These are phyloP conservation scores for Penicillium lividum DNA, from an alignment of 495 filamentous ascomycete species.

Conservation along the genomic window DNA sequence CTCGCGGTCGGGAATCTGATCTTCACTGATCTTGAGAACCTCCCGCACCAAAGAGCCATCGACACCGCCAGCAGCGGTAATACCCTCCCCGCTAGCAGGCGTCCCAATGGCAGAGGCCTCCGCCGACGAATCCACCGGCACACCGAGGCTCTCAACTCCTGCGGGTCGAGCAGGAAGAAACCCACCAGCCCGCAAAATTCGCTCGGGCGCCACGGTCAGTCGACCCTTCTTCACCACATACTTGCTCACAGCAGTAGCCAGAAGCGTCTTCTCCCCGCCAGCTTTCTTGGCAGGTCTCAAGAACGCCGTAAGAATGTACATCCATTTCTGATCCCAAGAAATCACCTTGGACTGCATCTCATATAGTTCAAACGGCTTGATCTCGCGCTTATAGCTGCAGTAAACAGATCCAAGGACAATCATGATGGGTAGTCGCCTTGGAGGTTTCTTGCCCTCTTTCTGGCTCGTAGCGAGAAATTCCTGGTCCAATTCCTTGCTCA, in stretches of 20 bases:
- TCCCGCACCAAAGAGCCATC: conserved; percentile 42
- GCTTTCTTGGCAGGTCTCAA: conserved; percentile 51
- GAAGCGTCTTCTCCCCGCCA: conserved; percentile 57
- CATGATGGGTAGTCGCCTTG: conserved; percentile 41
- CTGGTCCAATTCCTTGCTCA: conserved; percentile 47
- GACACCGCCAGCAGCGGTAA: conserved; percentile 32
- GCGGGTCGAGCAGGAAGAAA: conserved; percentile 53
- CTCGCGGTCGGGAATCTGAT: conserved; percentile 29
- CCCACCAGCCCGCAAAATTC: conserved; percentile 65
- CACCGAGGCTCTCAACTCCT: conserved; percentile 8
- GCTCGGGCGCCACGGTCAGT: conserved; percentile 79
- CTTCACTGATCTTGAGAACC: conserved; percentile 36
- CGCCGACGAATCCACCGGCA: conserved; percentile 21
- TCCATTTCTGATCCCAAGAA: conserved; percentile 82
- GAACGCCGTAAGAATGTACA: conserved; percentile 74
- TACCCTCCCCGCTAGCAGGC: conserved; percentile 37
- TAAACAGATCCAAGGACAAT: conserved; percentile 67
- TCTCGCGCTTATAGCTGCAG: conserved; percentile 67
- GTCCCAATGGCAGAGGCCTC: conserved; percentile 39
- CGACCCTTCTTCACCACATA: conserved; percentile 90
- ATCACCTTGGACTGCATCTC: conserved; percentile 69
- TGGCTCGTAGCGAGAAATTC: conserved; percentile 37
- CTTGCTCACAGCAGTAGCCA: conserved; percentile 77
- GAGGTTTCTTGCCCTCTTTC: conserved; percentile 43
- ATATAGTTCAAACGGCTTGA: conserved; percentile 63